Percentiles rank a stretch among this genome's conserved stretches.
phyloP scores from a whole-genome alignment of 1,284 basidiomycete genomes.

The Ceratobasidium sp. region DNA sequence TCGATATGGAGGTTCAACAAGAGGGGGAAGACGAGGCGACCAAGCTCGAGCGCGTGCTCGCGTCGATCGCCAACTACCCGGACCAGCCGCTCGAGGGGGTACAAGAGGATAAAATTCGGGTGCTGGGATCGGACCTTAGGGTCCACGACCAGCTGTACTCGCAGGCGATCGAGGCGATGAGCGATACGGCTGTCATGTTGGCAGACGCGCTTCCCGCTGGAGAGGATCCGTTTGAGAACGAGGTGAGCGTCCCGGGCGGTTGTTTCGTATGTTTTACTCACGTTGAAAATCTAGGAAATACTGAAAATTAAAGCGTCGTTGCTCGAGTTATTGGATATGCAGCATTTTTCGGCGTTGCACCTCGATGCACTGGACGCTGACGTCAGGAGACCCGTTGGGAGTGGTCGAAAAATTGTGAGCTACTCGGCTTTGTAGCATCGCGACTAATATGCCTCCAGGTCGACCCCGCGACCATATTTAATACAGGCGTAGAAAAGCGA shows the following conservation, averaged over 20 bases:
- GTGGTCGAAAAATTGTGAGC: slow-evolving; percentile 68
- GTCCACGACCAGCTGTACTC: slow-evolving; percentile 40
- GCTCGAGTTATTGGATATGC: slow-evolving; percentile 72
- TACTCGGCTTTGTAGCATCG: neutral
- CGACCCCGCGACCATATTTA: slow-evolving; percentile 62
- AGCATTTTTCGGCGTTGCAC: slow-evolving; percentile 67
- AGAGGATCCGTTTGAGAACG: slow-evolving; percentile 62
- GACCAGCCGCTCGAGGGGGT: slow-evolving; percentile 66
- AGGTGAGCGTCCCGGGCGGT: slow-evolving; percentile 56
- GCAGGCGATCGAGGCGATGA: slow-evolving; percentile 28
- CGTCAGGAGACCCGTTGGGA: slow-evolving; percentile 65
- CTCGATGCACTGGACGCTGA: slow-evolving; percentile 62
- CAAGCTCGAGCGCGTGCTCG: slow-evolving; percentile 58
- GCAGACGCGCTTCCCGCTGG: slow-evolving; percentile 71
- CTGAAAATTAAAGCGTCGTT: slow-evolving; percentile 69
- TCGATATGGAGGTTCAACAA: slow-evolving; percentile 46
- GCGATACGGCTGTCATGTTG: slow-evolving; percentile 57
- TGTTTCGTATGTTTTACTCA: neutral
- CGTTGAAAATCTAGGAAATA: slow-evolving; percentile 59
- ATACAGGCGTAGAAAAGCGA: slow-evolving; percentile 58
- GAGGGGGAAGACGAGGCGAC: slow-evolving; percentile 58
- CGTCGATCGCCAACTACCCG: slow-evolving; percentile 61
- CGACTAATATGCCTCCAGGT: slow-evolving; percentile 55
- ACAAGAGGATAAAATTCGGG: slow-evolving; percentile 40
- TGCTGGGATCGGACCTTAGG: slow-evolving; percentile 35